These are phyloP conservation scores for Yarrowia hollandica DNA, from an alignment of 805 yeast species.

Conservation along the genomic window DNA sequence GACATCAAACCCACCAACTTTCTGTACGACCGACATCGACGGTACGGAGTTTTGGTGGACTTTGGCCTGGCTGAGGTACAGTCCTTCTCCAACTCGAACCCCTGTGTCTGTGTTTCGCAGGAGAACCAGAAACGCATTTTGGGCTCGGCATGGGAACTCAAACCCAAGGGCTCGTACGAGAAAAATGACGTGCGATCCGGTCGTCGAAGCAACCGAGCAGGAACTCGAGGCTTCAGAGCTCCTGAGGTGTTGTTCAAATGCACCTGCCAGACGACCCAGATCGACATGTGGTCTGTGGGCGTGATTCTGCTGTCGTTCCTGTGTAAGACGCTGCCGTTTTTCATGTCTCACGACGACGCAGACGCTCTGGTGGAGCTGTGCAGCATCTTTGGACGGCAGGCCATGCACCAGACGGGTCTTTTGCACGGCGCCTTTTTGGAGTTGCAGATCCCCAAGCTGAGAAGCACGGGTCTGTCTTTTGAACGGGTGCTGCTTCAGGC, in stretches of 20 bases:
- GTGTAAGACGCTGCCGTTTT: conserved; percentile 83
- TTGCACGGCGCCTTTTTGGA: conserved; percentile 89
- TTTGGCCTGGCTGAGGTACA: conserved; percentile 85
- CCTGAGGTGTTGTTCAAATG: conserved; percentile 91
- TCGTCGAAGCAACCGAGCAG: conserved; percentile 94
- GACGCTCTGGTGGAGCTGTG: conserved; percentile 89
- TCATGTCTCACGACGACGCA: conserved; percentile 88
- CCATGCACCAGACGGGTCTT: conserved; percentile 72
- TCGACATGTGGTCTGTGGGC: conserved; percentile 93
- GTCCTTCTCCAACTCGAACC: conserved; percentile 29
- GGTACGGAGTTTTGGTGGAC: conserved; percentile 82
- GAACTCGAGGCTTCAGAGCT: conserved; percentile 92
- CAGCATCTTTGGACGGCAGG: conserved; percentile 70
- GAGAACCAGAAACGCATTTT: conserved; percentile 21
- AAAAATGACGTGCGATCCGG: conserved; percentile 87
- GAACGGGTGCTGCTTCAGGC: conserved; percentile 36
- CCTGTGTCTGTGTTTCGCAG: conserved; percentile 32
- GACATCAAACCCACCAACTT: conserved; percentile 88
- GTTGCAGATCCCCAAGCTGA: conserved; percentile 55
- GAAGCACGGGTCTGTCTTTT: conserved; percentile 46
- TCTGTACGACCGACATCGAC: conserved; percentile 62
- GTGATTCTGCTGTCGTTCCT: conserved; percentile 78
- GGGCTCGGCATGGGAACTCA: conserved; percentile 31
- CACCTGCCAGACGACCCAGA: conserved; percentile 73
- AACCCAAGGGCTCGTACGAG: conserved; percentile 63